phyloP scores from a whole-genome alignment of 805 yeast genomes.

The Suhomyces sp. region DNA sequence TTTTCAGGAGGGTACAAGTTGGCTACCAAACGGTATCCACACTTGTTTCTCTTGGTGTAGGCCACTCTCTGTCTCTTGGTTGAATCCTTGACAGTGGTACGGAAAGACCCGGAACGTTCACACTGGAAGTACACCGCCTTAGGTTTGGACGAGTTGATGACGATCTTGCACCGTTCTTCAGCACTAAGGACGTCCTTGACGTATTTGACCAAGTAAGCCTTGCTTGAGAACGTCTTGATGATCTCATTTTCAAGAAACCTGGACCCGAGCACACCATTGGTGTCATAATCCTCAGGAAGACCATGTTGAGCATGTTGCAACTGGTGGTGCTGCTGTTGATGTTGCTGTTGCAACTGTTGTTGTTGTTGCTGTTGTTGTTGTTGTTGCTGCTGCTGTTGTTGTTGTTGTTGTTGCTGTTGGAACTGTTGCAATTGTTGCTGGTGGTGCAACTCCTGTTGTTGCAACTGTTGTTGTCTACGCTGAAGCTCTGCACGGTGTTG shows the following conservation, averaged over 20 bases:
- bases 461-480: conserved; percentile 17
- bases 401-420: conserved; percentile 12
- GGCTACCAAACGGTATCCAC: conserved; percentile 46
- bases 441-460: conserved; percentile 18
- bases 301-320: conserved; percentile 7
- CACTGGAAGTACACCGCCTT: conserved; percentile 50
- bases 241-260: conserved; percentile 15
- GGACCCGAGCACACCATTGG: conserved; percentile 14
- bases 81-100: conserved; percentile 48
- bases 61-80: conserved; percentile 47
- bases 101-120: conserved; percentile 44
- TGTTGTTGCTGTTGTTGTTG: conserved; percentile 14
- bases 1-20: conserved; percentile 45
- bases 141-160: conserved; percentile 46
- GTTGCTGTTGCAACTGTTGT: conserved; percentile 16
- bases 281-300: conserved; percentile 12
- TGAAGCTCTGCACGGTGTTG: conserved; percentile 22
- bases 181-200: conserved; percentile 40
- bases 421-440: conserved; percentile 15
- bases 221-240: conserved; percentile 16
- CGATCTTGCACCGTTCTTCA: conserved; percentile 42
- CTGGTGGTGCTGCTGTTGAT: conserved; percentile 15
- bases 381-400: conserved; percentile 12
- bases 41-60: conserved; percentile 46
- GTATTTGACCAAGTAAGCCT: conserved; percentile 21